Evolutionary conservation across 176 grass and related monocot species (phyloP).

Genomic region (Rhynchospora pubera): DNA sequence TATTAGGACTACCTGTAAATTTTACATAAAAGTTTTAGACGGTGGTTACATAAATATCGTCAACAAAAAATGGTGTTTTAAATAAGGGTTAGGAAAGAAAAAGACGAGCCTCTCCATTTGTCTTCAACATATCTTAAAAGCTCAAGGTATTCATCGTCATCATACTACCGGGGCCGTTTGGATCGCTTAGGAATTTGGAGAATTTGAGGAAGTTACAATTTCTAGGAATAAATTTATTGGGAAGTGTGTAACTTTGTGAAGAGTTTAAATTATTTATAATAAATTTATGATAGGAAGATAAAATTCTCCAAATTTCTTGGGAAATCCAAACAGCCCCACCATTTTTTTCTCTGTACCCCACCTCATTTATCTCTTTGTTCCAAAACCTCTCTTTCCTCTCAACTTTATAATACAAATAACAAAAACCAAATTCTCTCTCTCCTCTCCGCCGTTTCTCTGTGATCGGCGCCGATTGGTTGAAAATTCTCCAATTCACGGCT

Average conservation of each 20-base stretch:
- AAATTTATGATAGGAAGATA: too few species aligned
- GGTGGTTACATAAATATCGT: neutral
- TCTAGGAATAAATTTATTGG: too few species aligned
- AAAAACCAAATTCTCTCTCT: conserved; percentile 32
- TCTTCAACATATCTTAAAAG: neutral
- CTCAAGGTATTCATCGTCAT: neutral
- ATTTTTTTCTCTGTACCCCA: neutral
- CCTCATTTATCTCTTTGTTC: neutral
- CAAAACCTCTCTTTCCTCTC: neutral
- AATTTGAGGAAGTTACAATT: too few species aligned
- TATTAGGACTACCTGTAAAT: too few species aligned
- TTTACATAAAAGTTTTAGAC: neutral
- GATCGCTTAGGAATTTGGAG: too few species aligned
- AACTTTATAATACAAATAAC: neutral
- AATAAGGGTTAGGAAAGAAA: neutral
- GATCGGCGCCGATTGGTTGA: neutral
- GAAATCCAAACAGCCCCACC: too few species aligned
- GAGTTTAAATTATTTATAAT: too few species aligned
- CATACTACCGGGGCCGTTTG: too few species aligned
- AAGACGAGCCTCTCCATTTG: neutral
- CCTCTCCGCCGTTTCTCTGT: neutral
- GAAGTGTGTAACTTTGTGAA: too few species aligned
- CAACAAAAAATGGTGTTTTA: neutral
- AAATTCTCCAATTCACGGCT: neutral
- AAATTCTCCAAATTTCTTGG: too few species aligned